These are phyloP conservation scores for Camelina neglecta DNA, from an alignment of 345 rosid species.

Conservation along the genomic window DNA sequence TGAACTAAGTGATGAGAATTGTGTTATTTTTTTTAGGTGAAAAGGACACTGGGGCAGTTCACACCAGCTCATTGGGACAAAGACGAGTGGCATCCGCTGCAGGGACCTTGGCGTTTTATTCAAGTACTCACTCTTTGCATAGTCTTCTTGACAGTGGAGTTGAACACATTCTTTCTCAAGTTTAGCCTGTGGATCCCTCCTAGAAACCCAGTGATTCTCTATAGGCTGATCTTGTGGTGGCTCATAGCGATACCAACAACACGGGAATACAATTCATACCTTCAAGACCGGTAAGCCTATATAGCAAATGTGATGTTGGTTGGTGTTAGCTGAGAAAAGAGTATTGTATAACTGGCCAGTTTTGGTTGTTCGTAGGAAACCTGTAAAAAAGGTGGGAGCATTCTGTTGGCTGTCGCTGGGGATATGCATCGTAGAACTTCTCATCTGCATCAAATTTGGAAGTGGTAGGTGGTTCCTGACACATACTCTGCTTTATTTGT, in stretches of 20 bases:
- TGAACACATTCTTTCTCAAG: conserved; percentile 97
- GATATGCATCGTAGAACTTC: conserved; percentile 93
- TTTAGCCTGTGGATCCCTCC: conserved; percentile 98
- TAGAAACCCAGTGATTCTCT: conserved; percentile 83
- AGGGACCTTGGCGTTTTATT: conserved; percentile 95
- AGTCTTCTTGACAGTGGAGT: conserved; percentile 85
- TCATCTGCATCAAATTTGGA: conserved; percentile 96
- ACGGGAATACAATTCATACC: conserved; percentile 95
- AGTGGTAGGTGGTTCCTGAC: conserved; percentile 58
- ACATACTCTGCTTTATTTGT: conserved; percentile 12
- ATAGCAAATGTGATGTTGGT: conserved; percentile 20
- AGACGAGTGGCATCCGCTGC: conserved; percentile 98
- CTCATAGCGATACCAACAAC: conserved; percentile 95
- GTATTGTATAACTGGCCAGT: conserved; percentile 17
- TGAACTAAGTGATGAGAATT: neutral
- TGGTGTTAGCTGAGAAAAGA: conserved; percentile 1
- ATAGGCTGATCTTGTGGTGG: conserved; percentile 98
- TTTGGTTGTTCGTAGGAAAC: conserved; percentile 55
- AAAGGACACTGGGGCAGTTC: conserved; percentile 87
- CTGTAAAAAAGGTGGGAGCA: conserved; percentile 94
- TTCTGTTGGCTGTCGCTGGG: conserved; percentile 98
- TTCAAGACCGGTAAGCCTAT: conserved; percentile 75
- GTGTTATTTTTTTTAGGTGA: conserved; percentile 54
- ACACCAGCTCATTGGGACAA: conserved; percentile 99
- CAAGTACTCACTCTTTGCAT: conserved; percentile 94